phyloP scores from a whole-genome alignment of 257 asterid species.

The Salvia miltiorrhiza region DNA sequence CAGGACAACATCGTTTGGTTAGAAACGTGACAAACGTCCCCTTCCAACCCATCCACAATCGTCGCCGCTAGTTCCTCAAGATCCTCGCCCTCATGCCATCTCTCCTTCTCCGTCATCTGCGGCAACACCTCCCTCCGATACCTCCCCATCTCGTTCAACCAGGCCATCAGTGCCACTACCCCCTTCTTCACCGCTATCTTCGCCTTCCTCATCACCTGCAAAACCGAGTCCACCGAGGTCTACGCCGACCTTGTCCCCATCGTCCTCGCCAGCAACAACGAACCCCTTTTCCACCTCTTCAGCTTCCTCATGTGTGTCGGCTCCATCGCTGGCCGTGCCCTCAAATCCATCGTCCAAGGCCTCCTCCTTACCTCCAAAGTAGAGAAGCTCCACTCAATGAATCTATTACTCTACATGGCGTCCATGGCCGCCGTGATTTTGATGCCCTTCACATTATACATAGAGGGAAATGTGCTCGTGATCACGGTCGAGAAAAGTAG shows the following conservation, averaged over 20 bases:
- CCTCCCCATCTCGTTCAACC: conserved; percentile 89
- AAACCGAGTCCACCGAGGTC: conserved; percentile 83
- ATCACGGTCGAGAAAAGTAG: conserved; percentile 60
- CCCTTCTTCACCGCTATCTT: conserved; percentile 93
- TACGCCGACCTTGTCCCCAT: conserved; percentile 85
- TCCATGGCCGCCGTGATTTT: conserved; percentile 87
- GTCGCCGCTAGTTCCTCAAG: conserved; percentile 78
- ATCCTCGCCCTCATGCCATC: conserved; percentile 63
- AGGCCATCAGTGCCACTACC: conserved; percentile 95
- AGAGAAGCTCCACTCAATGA: conserved; percentile 94
- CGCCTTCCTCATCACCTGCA: conserved; percentile 73
- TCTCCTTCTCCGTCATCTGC: conserved; percentile 90
- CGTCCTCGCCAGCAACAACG: conserved; percentile 89
- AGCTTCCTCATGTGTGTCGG: conserved; percentile 86
- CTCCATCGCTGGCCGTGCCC: conserved; percentile 90
- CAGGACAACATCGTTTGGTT: too few relatives aligned
- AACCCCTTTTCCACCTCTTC: conserved; percentile 79
- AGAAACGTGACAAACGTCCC: too few relatives aligned
- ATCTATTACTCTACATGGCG: conserved; percentile 90
- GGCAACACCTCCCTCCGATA: conserved; percentile 90
- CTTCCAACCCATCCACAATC: conserved; percentile 75
- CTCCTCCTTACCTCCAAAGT: conserved; percentile 72
- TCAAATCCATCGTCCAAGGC: conserved; percentile 93
- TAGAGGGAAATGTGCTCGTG: conserved; percentile 78
- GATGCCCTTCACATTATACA: conserved; percentile 74